Base-by-base conservation (phyloP, 1,284 basidiomycete genomes). In the Apiotrichum porosum region DNA sequence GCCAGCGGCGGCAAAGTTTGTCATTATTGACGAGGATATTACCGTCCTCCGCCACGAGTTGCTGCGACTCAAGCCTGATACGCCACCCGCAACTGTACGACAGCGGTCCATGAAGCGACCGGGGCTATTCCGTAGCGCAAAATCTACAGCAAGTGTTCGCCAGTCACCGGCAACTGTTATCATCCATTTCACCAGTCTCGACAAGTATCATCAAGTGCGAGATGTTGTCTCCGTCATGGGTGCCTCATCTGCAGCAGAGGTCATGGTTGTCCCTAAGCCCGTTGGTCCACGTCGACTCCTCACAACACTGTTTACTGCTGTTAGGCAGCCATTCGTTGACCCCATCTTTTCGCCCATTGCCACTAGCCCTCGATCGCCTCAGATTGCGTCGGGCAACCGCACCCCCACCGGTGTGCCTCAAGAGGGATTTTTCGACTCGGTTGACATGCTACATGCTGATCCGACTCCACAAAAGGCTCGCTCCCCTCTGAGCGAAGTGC, bases 201-300 rank as follows among this genome's bases (percentile, higher is more conserved):
- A 83, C 9, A 91, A 92, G 60, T 97, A 87, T 77, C 90, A 89
- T 66, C 69, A 81, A 37, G 84, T 91, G 42, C 88, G 87, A 60
- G 90, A 94, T 57, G 76, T 84, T n/a, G 78, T 97, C 21, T 83
- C 90, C 55, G 48, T 49, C 4, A 51, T 60, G 6, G 56, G 62
- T 1, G 72, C 48, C 54, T 62, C 54, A 19, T n/a, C 6, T 9
- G 60, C 80, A 3, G 85, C 91, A 0, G 92, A 97, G 60, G 82
- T 94, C 23, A 86, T 95, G 77, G 88, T 97, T 56, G 85, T 97
- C 23, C 92, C 90, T 5, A 97, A 97, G 72, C 92, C 92, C 6
- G 90, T 88, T 9, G 93, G 93, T 4, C 92, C 92, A 1, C 82
- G 92, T 30, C 82, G 92, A 9, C 84, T 95, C 58, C 75, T 97